A percentile compares a stretch with the other conserved stretches of the same genome.
Conservation (phyloP, 2,329 filamentous ascomycete species). For the Diaporthe batatas region DNA sequence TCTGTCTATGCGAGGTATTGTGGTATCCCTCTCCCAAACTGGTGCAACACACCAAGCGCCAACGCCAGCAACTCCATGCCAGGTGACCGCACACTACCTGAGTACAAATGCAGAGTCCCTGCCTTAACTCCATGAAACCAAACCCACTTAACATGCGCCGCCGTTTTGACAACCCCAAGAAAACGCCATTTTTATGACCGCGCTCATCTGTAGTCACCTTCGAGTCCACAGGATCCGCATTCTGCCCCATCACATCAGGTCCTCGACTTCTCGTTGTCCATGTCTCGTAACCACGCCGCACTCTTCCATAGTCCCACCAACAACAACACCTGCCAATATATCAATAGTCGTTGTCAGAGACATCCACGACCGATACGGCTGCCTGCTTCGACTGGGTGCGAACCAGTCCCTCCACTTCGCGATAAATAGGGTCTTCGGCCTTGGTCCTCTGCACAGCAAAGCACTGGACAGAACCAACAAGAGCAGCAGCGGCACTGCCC, state of each 20-base stretch:
- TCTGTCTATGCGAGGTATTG: slow-evolving; percentile 34
- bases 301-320: background rate
- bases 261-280: background rate
- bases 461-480: slow-evolving; percentile 71
- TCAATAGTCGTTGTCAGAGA: slow-evolving; percentile 34
- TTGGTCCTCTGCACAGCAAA: slow-evolving; percentile 62
- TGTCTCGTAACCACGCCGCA: background rate
- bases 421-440: slow-evolving; percentile 31
- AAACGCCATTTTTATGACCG: background rate
- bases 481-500: slow-evolving; percentile 68
- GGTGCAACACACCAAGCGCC: slow-evolving; percentile 33
- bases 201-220: background rate
- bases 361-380: slow-evolving; percentile 22
- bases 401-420: slow-evolving; percentile 37
- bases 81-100: background rate
- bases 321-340: background rate
- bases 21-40: slow-evolving; percentile 29
- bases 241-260: no score
- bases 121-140: slow-evolving; percentile 14
- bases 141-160: background rate
- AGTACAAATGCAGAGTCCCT: background rate
- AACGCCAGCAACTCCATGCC: slow-evolving; percentile 9
- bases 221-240: background rate
- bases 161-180: background rate
- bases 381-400: slow-evolving; percentile 34